Base-by-base conservation (phyloP, 176 grass and related monocot species). In the Chloris gayana region DNA sequence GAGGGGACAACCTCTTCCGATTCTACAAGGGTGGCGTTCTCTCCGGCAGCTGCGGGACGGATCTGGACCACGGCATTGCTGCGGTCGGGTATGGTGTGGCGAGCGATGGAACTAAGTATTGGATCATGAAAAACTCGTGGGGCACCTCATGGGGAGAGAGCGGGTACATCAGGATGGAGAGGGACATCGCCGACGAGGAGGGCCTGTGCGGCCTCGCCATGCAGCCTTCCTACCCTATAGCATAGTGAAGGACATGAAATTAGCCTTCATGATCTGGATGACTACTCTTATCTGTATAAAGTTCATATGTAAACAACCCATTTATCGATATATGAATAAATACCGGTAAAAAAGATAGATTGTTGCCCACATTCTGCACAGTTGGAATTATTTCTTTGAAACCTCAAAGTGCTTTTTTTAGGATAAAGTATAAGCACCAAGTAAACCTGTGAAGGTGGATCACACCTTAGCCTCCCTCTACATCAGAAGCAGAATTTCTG, bases 71-170 rank as follows among this genome's bases (percentile, higher is more conserved):
- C 17, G 90, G 67, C 6, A 80, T 92, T 10, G 71, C 86, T 0
- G 78, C 72, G 2, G 57, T 88, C 17, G 90, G 86, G 14, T 92
- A 86, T 4, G 90, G 86, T 0, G 62, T 25, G 37, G 70, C 66
- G 14, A 54, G 59, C 21, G 82, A 92, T 15, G 86, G 82, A 5
- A 87, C 71, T 18, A 87, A 93, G 8, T 93, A 75, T 32, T 93
- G 87, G 91, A 4, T 84, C 39, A 53, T 84, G 59, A 88, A 84
- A 29, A 87, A 87, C 58, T 87, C 72, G 7, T 84, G 81, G 81
- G 81, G 72, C 32, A 59, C 72, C 11, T 24, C 82, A 1, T 84
- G 82, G 79, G 85, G 85, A 0, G 85, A 87, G 67, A n/a, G 22
- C 4, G 85, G 80, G 0, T 87, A 66, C 15, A 31, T 87, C 14